A percentile compares a stretch with the other conserved stretches of the same genome.
phyloP scores from a whole-genome alignment of 768 basidiomycete species.

The Paxillus involutus region DNA sequence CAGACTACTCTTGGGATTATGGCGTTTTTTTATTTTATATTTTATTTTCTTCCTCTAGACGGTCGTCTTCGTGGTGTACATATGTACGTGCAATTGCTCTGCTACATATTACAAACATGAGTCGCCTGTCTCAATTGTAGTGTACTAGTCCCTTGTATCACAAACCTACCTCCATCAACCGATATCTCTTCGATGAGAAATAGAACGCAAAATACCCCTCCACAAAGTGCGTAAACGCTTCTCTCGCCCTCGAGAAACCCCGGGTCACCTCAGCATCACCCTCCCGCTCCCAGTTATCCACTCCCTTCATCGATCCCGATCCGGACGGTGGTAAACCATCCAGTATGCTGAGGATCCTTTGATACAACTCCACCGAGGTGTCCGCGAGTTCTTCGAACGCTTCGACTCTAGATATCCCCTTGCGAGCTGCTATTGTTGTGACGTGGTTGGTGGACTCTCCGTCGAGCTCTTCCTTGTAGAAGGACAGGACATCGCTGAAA shows the following conservation, averaged over 20 bases:
- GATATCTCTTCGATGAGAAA: constrained; percentile 14
- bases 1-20: constrained; percentile 23
- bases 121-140: no score
- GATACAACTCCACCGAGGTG: constrained; percentile 18
- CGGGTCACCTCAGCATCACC: background rate
- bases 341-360: constrained; percentile 18
- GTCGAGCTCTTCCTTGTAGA: constrained; percentile 36
- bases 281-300: no score
- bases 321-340: background rate
- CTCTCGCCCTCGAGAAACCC: background rate
- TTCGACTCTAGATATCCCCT: constrained; percentile 23
- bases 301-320: no score
- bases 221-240: constrained; percentile 2
- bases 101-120: no score
- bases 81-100: no score
- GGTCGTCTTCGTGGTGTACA: no score
- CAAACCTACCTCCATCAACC: constrained; percentile 10
- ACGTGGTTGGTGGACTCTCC: constrained; percentile 33
- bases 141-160: background rate
- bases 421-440: constrained; percentile 26
- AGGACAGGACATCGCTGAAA: constrained; percentile 36
- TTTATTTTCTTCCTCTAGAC: no score
- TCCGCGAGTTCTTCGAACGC: constrained; percentile 22
- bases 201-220: constrained; percentile 19
- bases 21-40: background rate